phyloP scores from a whole-genome alignment of 2,329 filamentous ascomycete species.

The Blastomyces silverae region DNA sequence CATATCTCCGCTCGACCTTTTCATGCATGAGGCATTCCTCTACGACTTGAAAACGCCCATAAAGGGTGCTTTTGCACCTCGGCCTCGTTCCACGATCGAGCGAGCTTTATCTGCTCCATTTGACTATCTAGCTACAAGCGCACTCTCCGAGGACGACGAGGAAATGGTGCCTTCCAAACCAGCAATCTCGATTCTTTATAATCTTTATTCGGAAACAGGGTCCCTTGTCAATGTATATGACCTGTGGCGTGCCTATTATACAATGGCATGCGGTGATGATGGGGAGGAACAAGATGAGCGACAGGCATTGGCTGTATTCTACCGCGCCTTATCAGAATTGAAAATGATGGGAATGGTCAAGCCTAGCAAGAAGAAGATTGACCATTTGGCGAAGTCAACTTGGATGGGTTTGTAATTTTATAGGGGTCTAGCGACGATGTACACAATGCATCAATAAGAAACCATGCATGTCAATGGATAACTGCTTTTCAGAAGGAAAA shows the following conservation, averaged over 20 bases:
- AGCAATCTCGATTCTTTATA: constrained; percentile 54
- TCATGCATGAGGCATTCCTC: constrained; percentile 52
- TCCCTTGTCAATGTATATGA: constrained; percentile 55
- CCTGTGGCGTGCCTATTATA: constrained; percentile 55
- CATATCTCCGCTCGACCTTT: constrained; percentile 45
- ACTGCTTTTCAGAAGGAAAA: background rate
- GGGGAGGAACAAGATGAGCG: constrained; percentile 30
- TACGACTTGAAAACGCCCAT: constrained; percentile 54
- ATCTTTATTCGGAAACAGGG: constrained; percentile 58
- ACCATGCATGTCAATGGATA: background rate
- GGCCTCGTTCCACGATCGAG: constrained; percentile 53
- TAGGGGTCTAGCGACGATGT: background rate
- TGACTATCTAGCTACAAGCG: constrained; percentile 54
- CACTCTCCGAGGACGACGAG: constrained; percentile 27
- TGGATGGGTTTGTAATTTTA: constrained; percentile 57
- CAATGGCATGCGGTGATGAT: constrained; percentile 42
- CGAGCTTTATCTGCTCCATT: constrained; percentile 53
- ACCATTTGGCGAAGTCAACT: constrained; percentile 78
- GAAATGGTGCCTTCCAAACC: constrained; percentile 49
- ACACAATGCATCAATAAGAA: background rate
- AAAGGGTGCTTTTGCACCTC: constrained; percentile 52
- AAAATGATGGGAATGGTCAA: constrained; percentile 82
- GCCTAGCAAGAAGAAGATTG: constrained; percentile 80
- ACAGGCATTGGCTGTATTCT: constrained; percentile 64
- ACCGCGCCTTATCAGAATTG: constrained; percentile 76